Percentiles rank a stretch among this genome's conserved stretches.
These are phyloP conservation scores for Yamadazyma taylorii DNA, from an alignment of 1,139 yeast genomes.

Conservation along the genomic window DNA sequence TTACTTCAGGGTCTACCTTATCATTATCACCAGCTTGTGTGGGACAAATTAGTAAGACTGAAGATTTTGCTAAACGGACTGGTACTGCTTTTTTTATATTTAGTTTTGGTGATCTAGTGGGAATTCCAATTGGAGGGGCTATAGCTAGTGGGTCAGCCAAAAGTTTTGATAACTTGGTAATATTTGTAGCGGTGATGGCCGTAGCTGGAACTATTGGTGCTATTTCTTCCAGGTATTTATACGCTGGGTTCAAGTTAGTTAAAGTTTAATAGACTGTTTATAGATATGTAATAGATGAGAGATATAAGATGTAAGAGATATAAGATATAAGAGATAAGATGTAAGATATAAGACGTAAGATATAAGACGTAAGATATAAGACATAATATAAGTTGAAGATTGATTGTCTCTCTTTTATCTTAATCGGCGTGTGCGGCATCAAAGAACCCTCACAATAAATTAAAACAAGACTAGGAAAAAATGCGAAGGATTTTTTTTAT, in stretches of 20 bases:
- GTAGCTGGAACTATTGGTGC: slow-evolving; percentile 27
- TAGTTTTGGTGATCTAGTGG: slow-evolving; percentile 34
- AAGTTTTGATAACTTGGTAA: slow-evolving; percentile 28
- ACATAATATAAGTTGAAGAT: no score
- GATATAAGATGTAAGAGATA: no score
- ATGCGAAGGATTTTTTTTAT: slow-evolving; percentile 1
- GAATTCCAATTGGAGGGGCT: slow-evolving; percentile 40
- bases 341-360: no score
- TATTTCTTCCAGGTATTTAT: slow-evolving; percentile 25
- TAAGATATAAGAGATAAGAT: no score
- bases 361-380: no score
- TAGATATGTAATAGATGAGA: no score
- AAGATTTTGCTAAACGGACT: slow-evolving; percentile 32
- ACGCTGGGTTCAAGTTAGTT: slow-evolving; percentile 22
- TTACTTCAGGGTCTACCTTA: slow-evolving; percentile 31
- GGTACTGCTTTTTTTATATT: slow-evolving; percentile 37
- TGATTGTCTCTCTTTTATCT: no score
- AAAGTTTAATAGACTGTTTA: slow-evolving; percentile 5
- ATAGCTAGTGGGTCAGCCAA: slow-evolving; percentile 22
- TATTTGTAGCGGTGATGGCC: slow-evolving; percentile 27
- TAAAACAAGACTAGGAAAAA: not conserved
- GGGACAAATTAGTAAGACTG: slow-evolving; percentile 64
- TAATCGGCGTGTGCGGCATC: no score
- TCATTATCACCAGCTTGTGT: slow-evolving; percentile 42
- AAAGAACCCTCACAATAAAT: no score